phyloP scores from a whole-genome alignment of 1,284 basidiomycete genomes.

The Neolentinus lepideus region DNA sequence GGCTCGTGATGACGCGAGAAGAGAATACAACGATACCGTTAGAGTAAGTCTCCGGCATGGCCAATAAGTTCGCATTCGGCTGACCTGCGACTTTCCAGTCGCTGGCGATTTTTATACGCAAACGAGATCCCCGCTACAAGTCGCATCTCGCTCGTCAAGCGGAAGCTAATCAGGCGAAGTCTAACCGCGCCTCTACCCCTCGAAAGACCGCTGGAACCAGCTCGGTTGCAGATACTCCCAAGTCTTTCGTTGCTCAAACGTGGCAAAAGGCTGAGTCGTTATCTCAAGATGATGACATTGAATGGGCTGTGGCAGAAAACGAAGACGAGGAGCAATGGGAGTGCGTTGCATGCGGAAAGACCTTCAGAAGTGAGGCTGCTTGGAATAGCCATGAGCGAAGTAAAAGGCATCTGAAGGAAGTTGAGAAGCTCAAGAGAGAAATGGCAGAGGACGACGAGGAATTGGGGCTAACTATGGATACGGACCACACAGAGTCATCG shows the following conservation, averaged over 20 bases:
- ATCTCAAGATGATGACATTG: conserved; percentile 38
- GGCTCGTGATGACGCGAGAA: conserved; percentile 77
- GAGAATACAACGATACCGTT: conserved; percentile 92
- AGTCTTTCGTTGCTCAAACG: conserved; percentile 67
- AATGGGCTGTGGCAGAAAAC: conserved; percentile 49
- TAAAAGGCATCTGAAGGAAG: conserved; percentile 89
- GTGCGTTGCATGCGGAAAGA: conserved; percentile 93
- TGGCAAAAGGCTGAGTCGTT: conserved; percentile 60
- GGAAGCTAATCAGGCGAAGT: conserved; percentile 22
- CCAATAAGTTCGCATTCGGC: conserved; percentile 1
- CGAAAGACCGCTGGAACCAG: conserved; percentile 13
- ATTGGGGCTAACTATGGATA: conserved; percentile 29
- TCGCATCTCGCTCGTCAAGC: conserved; percentile 52
- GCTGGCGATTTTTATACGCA: conserved; percentile 82
- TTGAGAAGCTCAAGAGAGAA: conserved; percentile 65
- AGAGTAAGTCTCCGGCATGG: conserved; percentile 43
- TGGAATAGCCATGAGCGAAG: conserved; percentile 97
- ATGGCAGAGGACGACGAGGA: conserved; percentile 77
- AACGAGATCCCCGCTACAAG: conserved; percentile 92
- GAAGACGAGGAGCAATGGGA: conserved; percentile 80
- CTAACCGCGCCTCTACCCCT: conserved; percentile 24
- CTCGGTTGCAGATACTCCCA: conserved; percentile 12
- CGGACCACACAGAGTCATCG: conserved; percentile 10
- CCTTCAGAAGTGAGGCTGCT: conserved; percentile 87
- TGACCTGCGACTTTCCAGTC: conserved; percentile 39